Percentiles rank a stretch among this genome's conserved stretches.
These are phyloP conservation scores for Jasminum sambac DNA, from an alignment of 257 asterid species.

Conservation along the genomic window DNA sequence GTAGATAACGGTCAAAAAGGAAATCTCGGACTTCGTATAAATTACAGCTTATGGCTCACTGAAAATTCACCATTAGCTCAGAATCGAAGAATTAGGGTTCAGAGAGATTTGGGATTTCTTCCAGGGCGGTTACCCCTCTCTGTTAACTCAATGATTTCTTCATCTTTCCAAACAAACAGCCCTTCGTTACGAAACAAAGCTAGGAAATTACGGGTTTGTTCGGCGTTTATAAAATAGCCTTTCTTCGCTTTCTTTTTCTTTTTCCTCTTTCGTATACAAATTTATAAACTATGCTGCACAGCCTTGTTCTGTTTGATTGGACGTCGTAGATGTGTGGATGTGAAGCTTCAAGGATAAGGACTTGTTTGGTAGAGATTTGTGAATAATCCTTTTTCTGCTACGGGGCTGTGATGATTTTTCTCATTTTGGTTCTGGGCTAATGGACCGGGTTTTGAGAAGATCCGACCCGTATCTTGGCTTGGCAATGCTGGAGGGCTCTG, in stretches of 20 bases:
- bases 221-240: no score
- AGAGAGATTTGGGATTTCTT: slow-evolving; percentile 16
- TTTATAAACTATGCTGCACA: no score
- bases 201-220: neutral
- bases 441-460: slow-evolving; percentile 26
- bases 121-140: slow-evolving; percentile 23
- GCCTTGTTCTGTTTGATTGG: no score
- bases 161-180: slow-evolving; percentile 21
- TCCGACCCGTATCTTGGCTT: slow-evolving; percentile 40
- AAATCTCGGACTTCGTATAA: neutral
- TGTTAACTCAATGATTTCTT: slow-evolving; percentile 9
- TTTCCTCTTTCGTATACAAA: no score
- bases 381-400: neutral
- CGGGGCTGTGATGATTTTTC: slow-evolving; percentile 40
- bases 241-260: no score
- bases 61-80: slow-evolving; percentile 16
- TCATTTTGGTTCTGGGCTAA: slow-evolving; percentile 29
- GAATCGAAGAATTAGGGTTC: slow-evolving; percentile 20
- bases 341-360: neutral
- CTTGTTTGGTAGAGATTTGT: neutral
- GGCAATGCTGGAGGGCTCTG: slow-evolving; percentile 37
- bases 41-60: neutral
- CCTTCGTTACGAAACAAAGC: slow-evolving; percentile 10
- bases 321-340: neutral
- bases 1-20: slow-evolving; percentile 24